Conservation (phyloP, 805 yeast genomes). For the Nadsonia fulvescens region DNA sequence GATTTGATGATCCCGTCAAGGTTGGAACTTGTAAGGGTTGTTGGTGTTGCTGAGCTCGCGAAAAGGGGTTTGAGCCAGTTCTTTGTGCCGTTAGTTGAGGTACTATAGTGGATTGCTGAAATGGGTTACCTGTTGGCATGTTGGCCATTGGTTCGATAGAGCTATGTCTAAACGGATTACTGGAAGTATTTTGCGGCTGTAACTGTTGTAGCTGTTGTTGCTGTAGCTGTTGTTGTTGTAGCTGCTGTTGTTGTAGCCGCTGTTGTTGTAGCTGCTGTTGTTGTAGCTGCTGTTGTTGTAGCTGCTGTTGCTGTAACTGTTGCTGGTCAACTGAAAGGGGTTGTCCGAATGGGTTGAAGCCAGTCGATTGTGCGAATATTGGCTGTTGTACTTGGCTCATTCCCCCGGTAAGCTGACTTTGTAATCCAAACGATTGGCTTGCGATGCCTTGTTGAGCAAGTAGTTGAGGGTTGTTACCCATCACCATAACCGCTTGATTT, state of each 20-base stretch:
- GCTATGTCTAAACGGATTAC: conserved; percentile 27
- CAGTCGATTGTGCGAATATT: conserved; percentile 5
- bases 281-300: conserved; percentile 12
- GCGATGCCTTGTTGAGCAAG: conserved; percentile 2
- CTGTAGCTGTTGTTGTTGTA: conserved; percentile 5
- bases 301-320: conserved; percentile 4
- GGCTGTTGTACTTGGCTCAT: background rate
- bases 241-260: conserved; percentile 4
- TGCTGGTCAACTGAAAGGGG: conserved; percentile 5
- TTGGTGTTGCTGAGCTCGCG: conserved; percentile 19
- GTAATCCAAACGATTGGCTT: background rate
- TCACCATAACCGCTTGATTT: conserved; percentile 5
- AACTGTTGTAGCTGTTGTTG: conserved; percentile 7
- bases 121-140: conserved; percentile 6
- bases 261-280: conserved; percentile 13
- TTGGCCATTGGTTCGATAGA: conserved; percentile 3
- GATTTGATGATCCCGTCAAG: conserved; percentile 11
- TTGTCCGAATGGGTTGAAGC: conserved; percentile 11
- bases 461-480: conserved; percentile 2
- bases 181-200: conserved; percentile 15
- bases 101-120: conserved; percentile 5
- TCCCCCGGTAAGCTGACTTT: background rate
- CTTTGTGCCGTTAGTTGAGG: conserved; percentile 18
- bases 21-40: conserved; percentile 8
- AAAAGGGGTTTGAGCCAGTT: conserved; percentile 49